Conservation (phyloP, 2,329 filamentous ascomycete genomes). For the Aureobasidium uvarum region DNA sequence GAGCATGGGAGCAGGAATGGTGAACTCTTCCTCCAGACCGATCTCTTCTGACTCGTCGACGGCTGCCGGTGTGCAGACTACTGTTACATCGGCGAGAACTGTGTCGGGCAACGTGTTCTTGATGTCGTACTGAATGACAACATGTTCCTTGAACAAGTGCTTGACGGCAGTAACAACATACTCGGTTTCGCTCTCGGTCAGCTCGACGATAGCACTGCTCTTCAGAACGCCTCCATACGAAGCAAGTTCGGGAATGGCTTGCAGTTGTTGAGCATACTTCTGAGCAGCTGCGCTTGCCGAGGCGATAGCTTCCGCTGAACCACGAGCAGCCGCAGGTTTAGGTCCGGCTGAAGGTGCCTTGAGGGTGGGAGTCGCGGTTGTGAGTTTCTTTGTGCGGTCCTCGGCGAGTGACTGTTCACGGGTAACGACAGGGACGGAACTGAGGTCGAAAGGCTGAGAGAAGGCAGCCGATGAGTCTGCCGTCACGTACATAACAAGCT, state of each 20-base stretch:
- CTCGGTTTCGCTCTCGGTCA: constrained; percentile 96
- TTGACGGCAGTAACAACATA: constrained; percentile 94
- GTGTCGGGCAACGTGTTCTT: constrained; percentile 95
- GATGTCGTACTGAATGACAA: constrained; percentile 94
- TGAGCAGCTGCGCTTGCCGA: constrained; percentile 77
- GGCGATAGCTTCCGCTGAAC: constrained; percentile 69
- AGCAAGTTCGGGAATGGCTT: constrained; percentile 86
- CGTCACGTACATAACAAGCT: constrained; percentile 96
- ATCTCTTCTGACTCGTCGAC: constrained; percentile 80
- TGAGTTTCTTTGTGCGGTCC: constrained; percentile 96
- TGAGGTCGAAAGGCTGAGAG: constrained; percentile 81
- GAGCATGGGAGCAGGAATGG: constrained; percentile 82
- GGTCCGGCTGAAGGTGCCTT: constrained; percentile 85
- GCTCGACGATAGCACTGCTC: constrained; percentile 78
- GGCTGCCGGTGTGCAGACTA: constrained; percentile 74
- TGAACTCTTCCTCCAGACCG: constrained; percentile 77
- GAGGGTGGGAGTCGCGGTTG: constrained; percentile 84
- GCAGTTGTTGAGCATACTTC: constrained; percentile 83
- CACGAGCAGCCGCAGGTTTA: constrained; percentile 64
- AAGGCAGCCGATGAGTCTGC: constrained; percentile 87
- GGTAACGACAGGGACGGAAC: constrained; percentile 86
- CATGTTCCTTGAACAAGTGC: constrained; percentile 95
- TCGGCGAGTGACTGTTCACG: constrained; percentile 95
- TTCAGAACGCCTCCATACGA: constrained; percentile 89
- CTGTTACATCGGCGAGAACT: constrained; percentile 83